Base-by-base conservation (phyloP, 805 yeast species). In the Candida sanyiensis region DNA sequence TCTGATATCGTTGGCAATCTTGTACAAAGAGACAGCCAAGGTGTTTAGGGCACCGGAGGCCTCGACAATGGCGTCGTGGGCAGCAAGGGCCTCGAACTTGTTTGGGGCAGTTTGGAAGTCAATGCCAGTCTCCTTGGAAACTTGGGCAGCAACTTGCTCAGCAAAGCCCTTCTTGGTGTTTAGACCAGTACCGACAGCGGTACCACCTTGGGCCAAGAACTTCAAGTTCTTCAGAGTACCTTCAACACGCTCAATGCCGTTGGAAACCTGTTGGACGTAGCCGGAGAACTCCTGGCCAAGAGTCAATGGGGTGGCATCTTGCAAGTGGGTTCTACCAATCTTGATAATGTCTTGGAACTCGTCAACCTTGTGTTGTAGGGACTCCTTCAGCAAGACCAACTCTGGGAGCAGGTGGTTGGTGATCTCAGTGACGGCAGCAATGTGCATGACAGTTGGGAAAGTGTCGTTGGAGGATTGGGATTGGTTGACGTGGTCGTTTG, bases 381-480 rank as follows among this genome's bases (percentile, higher is more conserved):
- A 72, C 57, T 81, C 83, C 64, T 84, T 84, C 57, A 93, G 78
- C 31, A 67, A 70, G 42, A 75, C 70, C 59, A 93, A 72, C 58
- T 87, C 85, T 13, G 98, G 98, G 38, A 90, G 52, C 63, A 93
- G 73, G 29, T 72, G 69, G 59, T 74, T 57, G 39, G 81, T 68
- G 67, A 90, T 84, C 70, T 90, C 96, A 30, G 83, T 75, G 47
- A 89, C 96, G 15, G 97, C 96, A 41, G 98, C 97, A 66, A 93
- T 90, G 71, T 93, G 98, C 98, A 93, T 93, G 40, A 90, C 98
- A 26, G 98, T 89, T 52, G 98, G 98, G 84, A 93, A 93, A 39
- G 97, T 93, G 68, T 93, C 98, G 64, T 93, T 93, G 33, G 96
- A 87, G n/a, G 96, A 86, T 70, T 93, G 97, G 15, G 96, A 85